Evolutionary conservation across 2,329 filamentous ascomycete genomes (phyloP).

Genomic region (Aciculosporium take): DNA sequence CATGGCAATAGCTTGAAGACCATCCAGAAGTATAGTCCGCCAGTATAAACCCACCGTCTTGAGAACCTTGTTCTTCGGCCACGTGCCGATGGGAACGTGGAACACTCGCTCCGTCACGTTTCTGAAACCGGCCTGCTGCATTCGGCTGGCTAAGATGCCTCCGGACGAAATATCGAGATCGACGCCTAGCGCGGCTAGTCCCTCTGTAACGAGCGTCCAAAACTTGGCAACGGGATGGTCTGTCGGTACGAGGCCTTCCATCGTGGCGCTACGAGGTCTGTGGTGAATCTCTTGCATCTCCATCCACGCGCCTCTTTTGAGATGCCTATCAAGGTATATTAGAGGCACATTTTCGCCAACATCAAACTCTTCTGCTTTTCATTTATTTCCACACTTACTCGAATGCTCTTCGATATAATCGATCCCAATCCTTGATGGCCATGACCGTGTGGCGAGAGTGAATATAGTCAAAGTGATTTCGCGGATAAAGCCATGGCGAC

Average conservation of each 20-base stretch:
- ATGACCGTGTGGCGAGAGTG: conserved; percentile 43
- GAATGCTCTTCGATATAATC: conserved; percentile 29
- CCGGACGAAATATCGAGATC: conserved; percentile 30
- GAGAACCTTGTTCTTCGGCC: conserved; percentile 35
- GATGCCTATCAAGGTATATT: conserved; percentile 21
- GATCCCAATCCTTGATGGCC: conserved; percentile 41
- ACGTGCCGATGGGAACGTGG: conserved; percentile 39
- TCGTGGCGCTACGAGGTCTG: conserved; percentile 28
- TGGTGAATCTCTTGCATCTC: conserved; percentile 42
- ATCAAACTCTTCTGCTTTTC: too few species aligned
- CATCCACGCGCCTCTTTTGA: conserved; percentile 40
- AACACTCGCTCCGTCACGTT: conserved; percentile 36
- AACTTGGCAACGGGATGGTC: conserved; percentile 31
- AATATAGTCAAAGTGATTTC: conserved; percentile 44
- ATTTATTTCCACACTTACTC: conserved; percentile 31
- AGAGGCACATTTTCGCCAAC: not conserved
- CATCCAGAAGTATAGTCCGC: conserved; percentile 35
- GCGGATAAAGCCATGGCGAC: conserved; percentile 38
- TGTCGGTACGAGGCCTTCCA: conserved; percentile 21
- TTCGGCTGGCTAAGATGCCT: conserved; percentile 26
- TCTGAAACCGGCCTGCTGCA: conserved; percentile 36
- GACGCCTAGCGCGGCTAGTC: conserved; percentile 29
- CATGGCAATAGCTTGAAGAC: conserved; percentile 35
- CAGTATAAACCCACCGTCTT: conserved; percentile 39
- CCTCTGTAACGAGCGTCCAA: conserved; percentile 31